Evolutionary conservation across 1,284 basidiomycete genomes (phyloP).

Genomic region (Boletus calvinii): DNA sequence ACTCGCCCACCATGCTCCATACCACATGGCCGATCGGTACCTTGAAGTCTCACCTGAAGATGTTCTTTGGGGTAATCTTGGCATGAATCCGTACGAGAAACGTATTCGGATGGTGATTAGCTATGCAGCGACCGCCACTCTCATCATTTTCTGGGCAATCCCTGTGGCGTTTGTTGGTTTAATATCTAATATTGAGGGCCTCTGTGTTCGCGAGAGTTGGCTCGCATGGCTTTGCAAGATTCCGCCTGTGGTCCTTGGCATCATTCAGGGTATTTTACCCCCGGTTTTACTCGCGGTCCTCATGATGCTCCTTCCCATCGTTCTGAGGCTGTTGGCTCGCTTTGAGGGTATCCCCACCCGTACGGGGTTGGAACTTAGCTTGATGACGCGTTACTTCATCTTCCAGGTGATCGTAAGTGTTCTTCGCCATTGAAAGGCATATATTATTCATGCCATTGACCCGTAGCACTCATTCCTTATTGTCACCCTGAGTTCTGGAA

Average conservation of each 20-base stretch:
- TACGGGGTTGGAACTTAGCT: slow-evolving; percentile 82
- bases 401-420: slow-evolving; percentile 84
- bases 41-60: slow-evolving; percentile 81
- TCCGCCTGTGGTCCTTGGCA: slow-evolving; percentile 66
- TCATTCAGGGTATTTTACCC: slow-evolving; percentile 90
- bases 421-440: background rate
- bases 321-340: slow-evolving; percentile 74
- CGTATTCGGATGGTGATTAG: slow-evolving; percentile 60
- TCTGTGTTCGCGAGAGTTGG: slow-evolving; percentile 68
- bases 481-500: slow-evolving; percentile 79
- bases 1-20: slow-evolving; percentile 76
- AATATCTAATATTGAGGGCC: slow-evolving; percentile 77
- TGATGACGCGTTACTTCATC: slow-evolving; percentile 91
- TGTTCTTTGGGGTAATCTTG: slow-evolving; percentile 88
- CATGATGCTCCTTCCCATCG: slow-evolving; percentile 88
- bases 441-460: background rate
- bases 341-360: slow-evolving; percentile 82
- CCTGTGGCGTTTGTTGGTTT: slow-evolving; percentile 85
- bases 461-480: slow-evolving; percentile 84
- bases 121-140: slow-evolving; percentile 59
- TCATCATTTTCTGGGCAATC: slow-evolving; percentile 74
- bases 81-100: slow-evolving; percentile 88
- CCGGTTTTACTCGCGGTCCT: slow-evolving; percentile 83
- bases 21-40: slow-evolving; percentile 66
- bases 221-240: slow-evolving; percentile 82